Evolutionary conservation across 176 grass and related monocot species (phyloP).

Genomic region (Pontederia paniculata): DNA sequence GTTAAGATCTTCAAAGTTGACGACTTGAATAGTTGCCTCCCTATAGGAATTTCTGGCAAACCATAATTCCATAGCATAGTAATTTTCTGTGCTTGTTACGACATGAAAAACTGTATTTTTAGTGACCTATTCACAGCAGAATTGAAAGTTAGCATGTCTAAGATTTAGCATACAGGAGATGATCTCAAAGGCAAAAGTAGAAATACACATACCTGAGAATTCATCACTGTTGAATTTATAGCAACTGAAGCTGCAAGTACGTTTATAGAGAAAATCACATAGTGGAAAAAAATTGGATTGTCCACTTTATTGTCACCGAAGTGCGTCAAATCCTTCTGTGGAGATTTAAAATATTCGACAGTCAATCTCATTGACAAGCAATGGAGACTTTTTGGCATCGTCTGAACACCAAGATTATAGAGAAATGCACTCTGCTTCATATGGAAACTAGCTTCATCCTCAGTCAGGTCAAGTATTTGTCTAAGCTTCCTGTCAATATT

Average conservation of each 20-base stretch:
- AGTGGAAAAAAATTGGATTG: conserved; percentile 54
- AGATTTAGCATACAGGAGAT: not conserved
- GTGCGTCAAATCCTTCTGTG: conserved; percentile 37
- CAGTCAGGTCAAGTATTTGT: conserved; percentile 85
- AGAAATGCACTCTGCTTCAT: conserved; percentile 91
- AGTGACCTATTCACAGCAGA: conserved; percentile 44
- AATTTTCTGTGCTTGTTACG: conserved; percentile 71
- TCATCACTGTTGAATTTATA: conserved; percentile 79
- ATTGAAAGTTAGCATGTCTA: conserved; percentile 11
- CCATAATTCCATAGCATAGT: conserved; percentile 92
- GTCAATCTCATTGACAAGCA: conserved; percentile 93
- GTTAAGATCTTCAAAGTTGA: conserved; percentile 68
- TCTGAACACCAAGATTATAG: conserved; percentile 94
- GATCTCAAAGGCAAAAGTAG: not conserved
- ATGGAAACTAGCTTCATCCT: conserved; percentile 92
- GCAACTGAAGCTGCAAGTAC: conserved; percentile 82
- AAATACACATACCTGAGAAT: conserved; percentile 48
- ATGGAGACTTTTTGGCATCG: conserved; percentile 95
- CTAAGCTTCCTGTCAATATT: conserved; percentile 76
- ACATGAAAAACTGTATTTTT: conserved; percentile 69
- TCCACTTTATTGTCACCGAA: conserved; percentile 42
- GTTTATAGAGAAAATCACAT: conserved; percentile 82
- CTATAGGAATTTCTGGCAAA: conserved; percentile 64
- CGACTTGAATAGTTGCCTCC: conserved; percentile 54
- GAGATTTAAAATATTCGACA: conserved; percentile 75